phyloP scores from a whole-genome alignment of 2,329 filamentous ascomycete species.

The Knufia petricola region DNA sequence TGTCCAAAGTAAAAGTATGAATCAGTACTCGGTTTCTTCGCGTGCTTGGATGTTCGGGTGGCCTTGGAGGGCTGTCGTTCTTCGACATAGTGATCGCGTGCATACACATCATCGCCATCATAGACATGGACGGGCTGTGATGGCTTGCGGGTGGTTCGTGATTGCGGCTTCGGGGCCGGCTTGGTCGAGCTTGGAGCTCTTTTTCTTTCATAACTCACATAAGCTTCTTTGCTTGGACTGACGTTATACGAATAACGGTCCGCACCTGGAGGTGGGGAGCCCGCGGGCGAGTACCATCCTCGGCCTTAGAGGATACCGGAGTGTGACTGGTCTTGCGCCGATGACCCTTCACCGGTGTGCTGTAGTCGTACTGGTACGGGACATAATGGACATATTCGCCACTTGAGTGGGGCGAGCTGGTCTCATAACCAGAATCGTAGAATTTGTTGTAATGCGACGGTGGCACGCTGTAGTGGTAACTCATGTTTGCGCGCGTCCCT shows the following conservation, averaged over 20 bases:
- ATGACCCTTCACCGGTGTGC: constrained; percentile 41
- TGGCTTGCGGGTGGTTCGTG: constrained; percentile 31
- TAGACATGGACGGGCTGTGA: constrained; percentile 45
- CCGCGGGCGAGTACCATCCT: constrained; percentile 35
- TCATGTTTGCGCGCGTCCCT: constrained; percentile 16
- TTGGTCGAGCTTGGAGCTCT: constrained; percentile 26
- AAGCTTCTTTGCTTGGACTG: constrained; percentile 47
- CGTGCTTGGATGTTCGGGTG: constrained; percentile 28
- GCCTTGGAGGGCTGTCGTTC: constrained; percentile 22
- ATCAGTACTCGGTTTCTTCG: constrained; percentile 39
- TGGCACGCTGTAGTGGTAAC: constrained; percentile 22
- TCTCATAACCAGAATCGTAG: constrained; percentile 28
- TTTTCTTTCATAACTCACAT: constrained; percentile 55
- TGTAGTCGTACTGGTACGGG: constrained; percentile 17
- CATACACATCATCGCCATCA: constrained; percentile 45
- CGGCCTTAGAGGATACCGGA: constrained; percentile 29
- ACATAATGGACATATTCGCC: constrained; percentile 23
- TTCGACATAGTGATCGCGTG: constrained; percentile 34
- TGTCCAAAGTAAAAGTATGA: constrained; percentile 44
- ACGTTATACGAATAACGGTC: constrained; percentile 40
- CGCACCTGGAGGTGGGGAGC: constrained; percentile 38
- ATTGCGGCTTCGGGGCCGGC: constrained; percentile 31
- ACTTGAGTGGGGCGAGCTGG: constrained; percentile 22
- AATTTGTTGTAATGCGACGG: constrained; percentile 22
- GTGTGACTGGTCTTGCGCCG: constrained; percentile 48